Percentiles rank a stretch among this genome's conserved stretches.
These are phyloP conservation scores for Hanseniaspora vineae DNA, from an alignment of 805 yeast species.

Conservation along the genomic window DNA sequence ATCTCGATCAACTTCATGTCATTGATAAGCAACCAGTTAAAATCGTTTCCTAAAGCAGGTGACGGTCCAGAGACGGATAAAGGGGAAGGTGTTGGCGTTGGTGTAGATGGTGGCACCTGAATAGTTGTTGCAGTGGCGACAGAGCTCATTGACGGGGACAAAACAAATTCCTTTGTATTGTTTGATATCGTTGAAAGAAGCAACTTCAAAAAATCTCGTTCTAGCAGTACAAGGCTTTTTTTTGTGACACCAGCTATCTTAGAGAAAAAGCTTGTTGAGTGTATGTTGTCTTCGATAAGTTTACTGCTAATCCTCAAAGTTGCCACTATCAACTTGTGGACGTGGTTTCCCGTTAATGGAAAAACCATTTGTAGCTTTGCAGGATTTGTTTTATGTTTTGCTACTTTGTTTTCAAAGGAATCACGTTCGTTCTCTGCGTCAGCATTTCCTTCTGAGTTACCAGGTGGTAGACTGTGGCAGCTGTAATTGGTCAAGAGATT, in stretches of 20 bases:
- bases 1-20: not conserved
- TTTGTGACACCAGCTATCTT: constrained; percentile 34
- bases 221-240: constrained; percentile 16
- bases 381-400: not conserved
- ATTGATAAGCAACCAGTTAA: not conserved
- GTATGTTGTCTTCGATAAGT: constrained; percentile 33
- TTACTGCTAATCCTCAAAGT: constrained; percentile 33
- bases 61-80: no score
- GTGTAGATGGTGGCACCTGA: no score
- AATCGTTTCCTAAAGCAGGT: not conserved
- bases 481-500: not conserved
- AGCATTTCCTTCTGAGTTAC: no score
- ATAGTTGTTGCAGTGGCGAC: no score
- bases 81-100: no score
- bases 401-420: no score
- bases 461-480: not conserved
- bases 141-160: no score
- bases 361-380: not conserved
- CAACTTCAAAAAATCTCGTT: constrained; percentile 13
- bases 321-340: constrained; percentile 32
- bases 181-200: not conserved
- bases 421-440: not conserved
- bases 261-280: constrained; percentile 33
- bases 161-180: no score
- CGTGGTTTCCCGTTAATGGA: not conserved